These are phyloP conservation scores for Fraxinus paxiana DNA, from an alignment of 305 asterid species.

Conservation along the genomic window DNA sequence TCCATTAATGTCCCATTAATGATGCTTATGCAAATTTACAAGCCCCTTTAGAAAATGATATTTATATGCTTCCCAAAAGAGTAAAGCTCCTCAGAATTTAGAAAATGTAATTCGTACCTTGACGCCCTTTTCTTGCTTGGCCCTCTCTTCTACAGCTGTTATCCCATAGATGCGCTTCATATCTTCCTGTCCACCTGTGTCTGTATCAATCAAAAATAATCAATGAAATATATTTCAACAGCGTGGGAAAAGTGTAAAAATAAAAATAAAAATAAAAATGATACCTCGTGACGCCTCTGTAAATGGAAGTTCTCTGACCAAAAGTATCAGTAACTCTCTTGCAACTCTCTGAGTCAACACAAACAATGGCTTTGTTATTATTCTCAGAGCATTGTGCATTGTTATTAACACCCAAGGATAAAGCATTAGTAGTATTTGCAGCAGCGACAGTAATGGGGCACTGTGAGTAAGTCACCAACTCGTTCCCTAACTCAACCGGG, in stretches of 20 bases:
- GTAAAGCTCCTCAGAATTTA: conserved; percentile 23
- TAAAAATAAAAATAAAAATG: too few species aligned
- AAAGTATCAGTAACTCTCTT: conserved; percentile 73
- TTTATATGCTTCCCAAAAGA: conserved; percentile 19
- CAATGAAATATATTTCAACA: too few species aligned
- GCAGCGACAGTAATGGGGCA: conserved; percentile 21
- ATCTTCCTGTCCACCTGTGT: conserved; percentile 98
- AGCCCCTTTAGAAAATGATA: neutral
- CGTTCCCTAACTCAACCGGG: conserved; percentile 58
- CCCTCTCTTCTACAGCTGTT: conserved; percentile 99
- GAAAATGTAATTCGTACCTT: conserved; percentile 53
- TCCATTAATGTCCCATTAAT: conserved; percentile 22
- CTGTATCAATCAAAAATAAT: conserved; percentile 32
- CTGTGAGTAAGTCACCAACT: conserved; percentile 51
- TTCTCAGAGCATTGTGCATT: conserved; percentile 21
- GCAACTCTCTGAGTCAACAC: conserved; percentile 45
- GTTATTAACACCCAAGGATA: conserved; percentile 50
- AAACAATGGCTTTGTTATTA: conserved; percentile 32
- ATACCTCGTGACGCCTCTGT: conserved; percentile 95
- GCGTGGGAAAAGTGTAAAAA: too few species aligned
- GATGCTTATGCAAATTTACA: conserved; percentile 25
- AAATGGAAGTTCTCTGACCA: conserved; percentile 90
- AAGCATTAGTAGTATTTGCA: conserved; percentile 31
- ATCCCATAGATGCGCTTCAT: conserved; percentile 99
- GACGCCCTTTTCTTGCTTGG: conserved; percentile 99